Percentiles rank a stretch among this genome's conserved stretches.
Conservation (phyloP, 805 yeast species). For the Sugiyamaella mastotermitis region DNA sequence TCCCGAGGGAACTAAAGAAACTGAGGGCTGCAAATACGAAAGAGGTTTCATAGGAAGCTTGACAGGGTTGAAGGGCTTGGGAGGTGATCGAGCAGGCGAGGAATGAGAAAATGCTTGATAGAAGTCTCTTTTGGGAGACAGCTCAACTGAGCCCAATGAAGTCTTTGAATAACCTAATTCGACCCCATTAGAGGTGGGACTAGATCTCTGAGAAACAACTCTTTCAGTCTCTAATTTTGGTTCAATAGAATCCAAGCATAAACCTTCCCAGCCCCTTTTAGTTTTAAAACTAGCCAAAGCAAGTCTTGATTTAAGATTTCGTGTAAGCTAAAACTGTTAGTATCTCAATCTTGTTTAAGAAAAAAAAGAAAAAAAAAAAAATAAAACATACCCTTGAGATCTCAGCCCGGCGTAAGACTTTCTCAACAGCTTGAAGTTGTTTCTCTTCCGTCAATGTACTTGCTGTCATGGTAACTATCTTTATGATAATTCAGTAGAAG, state of each 20-base stretch:
- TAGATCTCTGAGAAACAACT: too few relatives aligned
- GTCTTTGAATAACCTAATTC: background rate
- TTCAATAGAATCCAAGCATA: slow-evolving; percentile 32
- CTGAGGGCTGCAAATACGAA: background rate
- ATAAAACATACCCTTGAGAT: slow-evolving; percentile 29
- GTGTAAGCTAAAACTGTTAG: slow-evolving; percentile 26
- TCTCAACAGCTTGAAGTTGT: slow-evolving; percentile 27
- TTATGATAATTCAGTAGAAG: too few relatives aligned
- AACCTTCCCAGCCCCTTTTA: slow-evolving; percentile 34
- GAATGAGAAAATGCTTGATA: slow-evolving; percentile 12
- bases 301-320: slow-evolving; percentile 36
- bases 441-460: slow-evolving; percentile 10
- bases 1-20: slow-evolving; percentile 5
- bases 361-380: background rate
- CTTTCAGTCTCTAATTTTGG: slow-evolving; percentile 25
- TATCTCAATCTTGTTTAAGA: background rate
- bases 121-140: slow-evolving; percentile 15
- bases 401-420: slow-evolving; percentile 37
- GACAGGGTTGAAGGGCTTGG: slow-evolving; percentile 8
- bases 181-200: too few relatives aligned
- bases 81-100: slow-evolving; percentile 12
- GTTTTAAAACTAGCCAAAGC: slow-evolving; percentile 38
- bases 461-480: too few relatives aligned
- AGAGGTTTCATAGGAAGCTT: background rate
- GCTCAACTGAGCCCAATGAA: background rate